Conservation (phyloP, 306 rosid genomes). For the Casuarina cunninghamiana region DNA sequence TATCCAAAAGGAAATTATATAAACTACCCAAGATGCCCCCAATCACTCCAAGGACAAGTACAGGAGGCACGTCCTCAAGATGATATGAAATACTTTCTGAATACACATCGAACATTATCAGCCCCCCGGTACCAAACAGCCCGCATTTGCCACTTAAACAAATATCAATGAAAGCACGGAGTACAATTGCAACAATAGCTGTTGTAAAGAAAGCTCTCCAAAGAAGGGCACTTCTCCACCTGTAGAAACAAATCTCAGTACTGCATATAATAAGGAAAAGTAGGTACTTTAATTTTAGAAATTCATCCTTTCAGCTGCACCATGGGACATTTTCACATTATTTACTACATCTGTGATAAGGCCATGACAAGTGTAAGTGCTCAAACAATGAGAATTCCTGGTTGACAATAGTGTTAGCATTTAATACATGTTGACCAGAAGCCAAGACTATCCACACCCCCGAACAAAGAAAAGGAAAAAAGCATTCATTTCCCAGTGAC, state of each 20-base stretch:
- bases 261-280: neutral
- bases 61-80: slow-evolving; percentile 72
- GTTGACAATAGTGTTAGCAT: neutral
- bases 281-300: neutral
- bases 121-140: slow-evolving; percentile 91
- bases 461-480: no score
- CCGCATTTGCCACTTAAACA: slow-evolving; percentile 89
- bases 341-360: neutral
- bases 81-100: slow-evolving; percentile 71
- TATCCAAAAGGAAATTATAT: slow-evolving; percentile 62
- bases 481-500: no score
- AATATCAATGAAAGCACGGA: slow-evolving; percentile 81
- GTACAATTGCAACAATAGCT: slow-evolving; percentile 80
- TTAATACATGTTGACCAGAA: neutral
- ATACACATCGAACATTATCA: slow-evolving; percentile 87
- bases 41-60: slow-evolving; percentile 64
- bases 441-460: no score
- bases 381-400: neutral
- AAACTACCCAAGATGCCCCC: slow-evolving; percentile 92
- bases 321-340: neutral
- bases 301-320: slow-evolving; percentile 2
- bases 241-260: slow-evolving; percentile 33
- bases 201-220: slow-evolving; percentile 97
- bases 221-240: slow-evolving; percentile 97
- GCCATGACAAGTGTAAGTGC: neutral